Evolutionary conservation across 106 monocot genomes (phyloP), one percentile per base, ranked within the genome.

Genomic region (Dioscorea dumetorum): DNA sequence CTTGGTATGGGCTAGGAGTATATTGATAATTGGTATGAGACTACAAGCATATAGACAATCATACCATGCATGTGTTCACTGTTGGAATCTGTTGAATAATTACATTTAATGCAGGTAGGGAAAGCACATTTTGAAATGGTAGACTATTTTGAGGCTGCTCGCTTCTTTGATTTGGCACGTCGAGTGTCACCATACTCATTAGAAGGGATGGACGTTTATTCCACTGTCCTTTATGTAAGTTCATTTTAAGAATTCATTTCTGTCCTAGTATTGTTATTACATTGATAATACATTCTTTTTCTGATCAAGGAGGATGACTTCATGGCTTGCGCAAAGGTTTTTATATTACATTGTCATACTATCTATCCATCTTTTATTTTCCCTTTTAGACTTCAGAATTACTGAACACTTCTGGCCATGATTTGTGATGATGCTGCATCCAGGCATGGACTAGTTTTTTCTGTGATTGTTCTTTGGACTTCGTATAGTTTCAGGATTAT

Each of bases 141-240:
- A 24, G 84, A 97, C 70, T 87, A 89, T 84, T 81, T 84, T 73
- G 92, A 97, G 71, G 86, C 97, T 70, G 97, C 84, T 62, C 97
- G 72, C 22, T 80, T 80, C 49, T 97, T 97, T 78, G 84, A 84
- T 49, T 67, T 90, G 72, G 84, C 97, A 52, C 91, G 88, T 22
- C 82, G 82, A 53, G 49, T 90, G 13, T 87, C 91, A 34, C 92
- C 97, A n/a, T 88, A 79, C 72, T 72, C 67, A 12, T 75, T 97
- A 70, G 97, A 87, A 56, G 97, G 97, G 76, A 97, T 97, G 97
- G 97, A 97, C 70, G 78, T 84, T 8, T 97, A 97, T 31, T 97
- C 97, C 5, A 97, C 97, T 60, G 84, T 97, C 72, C 84, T 97
- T 77, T 97, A 74, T 82, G 95, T 97, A 82, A 82, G 85, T 72